Evolutionary conservation across 1,284 basidiomycete species (phyloP).

Genomic region (Leccinum brunneo-olivaceum): DNA sequence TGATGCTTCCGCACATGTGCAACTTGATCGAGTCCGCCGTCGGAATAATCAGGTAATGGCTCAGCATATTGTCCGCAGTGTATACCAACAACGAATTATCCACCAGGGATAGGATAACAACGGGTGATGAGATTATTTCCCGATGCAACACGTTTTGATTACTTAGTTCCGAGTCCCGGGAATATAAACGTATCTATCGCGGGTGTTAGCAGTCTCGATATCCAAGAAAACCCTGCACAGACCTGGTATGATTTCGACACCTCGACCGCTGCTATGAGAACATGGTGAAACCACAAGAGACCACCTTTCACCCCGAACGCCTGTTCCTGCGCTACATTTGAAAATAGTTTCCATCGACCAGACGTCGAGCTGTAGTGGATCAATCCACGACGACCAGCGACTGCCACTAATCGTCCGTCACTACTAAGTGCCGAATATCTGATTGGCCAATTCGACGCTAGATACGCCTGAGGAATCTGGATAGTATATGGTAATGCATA

Average conservation of each 20-base stretch:
- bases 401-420: constrained; percentile 88
- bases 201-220: constrained; percentile 2
- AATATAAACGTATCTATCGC: constrained; percentile 78
- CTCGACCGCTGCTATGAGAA: constrained; percentile 88
- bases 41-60: constrained; percentile 89
- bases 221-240: constrained; percentile 15
- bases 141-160: constrained; percentile 81
- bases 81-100: constrained; percentile 97
- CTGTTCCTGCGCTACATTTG: constrained; percentile 81
- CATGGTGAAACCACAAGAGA: constrained; percentile 94
- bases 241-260: constrained; percentile 77
- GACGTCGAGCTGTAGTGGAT: constrained; percentile 92
- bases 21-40: constrained; percentile 80
- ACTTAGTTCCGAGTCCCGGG: constrained; percentile 88
- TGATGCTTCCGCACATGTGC: constrained; percentile 91
- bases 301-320: constrained; percentile 88
- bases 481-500: constrained; percentile 1
- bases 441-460: constrained; percentile 92
- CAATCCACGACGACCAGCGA: constrained; percentile 87
- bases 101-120: constrained; percentile 84
- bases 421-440: constrained; percentile 87
- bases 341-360: constrained; percentile 93
- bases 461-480: constrained; percentile 83
- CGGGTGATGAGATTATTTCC: constrained; percentile 71
- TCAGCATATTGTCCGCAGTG: constrained; percentile 92